Evolutionary conservation across 352 stramenopile genomes (phyloP).

Genomic region (Lagenidium sp.): DNA sequence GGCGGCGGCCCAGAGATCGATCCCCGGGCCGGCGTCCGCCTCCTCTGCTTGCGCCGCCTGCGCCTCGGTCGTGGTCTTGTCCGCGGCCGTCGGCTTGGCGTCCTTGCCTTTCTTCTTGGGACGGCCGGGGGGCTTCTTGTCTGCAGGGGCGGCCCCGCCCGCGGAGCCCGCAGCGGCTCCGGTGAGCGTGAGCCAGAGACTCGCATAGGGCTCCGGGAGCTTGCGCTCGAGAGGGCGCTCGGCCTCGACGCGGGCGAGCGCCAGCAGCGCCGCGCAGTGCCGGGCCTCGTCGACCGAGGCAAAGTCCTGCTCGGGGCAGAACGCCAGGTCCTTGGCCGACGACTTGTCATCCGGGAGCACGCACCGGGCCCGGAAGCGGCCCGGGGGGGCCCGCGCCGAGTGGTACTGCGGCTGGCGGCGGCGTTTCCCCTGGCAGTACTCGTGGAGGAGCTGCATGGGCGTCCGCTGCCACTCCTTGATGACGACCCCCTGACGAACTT

Average conservation of each 20-base stretch:
- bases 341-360: constrained; percentile 93
- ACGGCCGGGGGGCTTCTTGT: constrained; percentile 1
- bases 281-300: constrained; percentile 84
- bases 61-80: not conserved
- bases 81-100: constrained; percentile 9
- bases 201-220: constrained; percentile 93
- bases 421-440: constrained; percentile 93
- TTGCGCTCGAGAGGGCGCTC: constrained; percentile 92
- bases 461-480: constrained; percentile 93
- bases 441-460: constrained; percentile 90
- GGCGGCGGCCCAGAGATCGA: constrained; percentile 36
- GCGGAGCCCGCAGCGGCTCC: not conserved
- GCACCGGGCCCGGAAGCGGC: constrained; percentile 45
- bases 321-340: constrained; percentile 90
- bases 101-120: constrained; percentile 3
- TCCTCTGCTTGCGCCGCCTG: not conserved
- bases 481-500: constrained; percentile 71
- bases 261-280: constrained; percentile 90
- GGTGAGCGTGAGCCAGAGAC: constrained; percentile 82
- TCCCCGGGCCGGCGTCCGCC: constrained; percentile 1
- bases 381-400: constrained; percentile 28
- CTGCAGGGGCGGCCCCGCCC: not conserved
- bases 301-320: constrained; percentile 84
- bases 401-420: constrained; percentile 65
- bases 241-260: constrained; percentile 91